Evolutionary conservation across 805 yeast species (phyloP).

Genomic region (Candida nitratophila): DNA sequence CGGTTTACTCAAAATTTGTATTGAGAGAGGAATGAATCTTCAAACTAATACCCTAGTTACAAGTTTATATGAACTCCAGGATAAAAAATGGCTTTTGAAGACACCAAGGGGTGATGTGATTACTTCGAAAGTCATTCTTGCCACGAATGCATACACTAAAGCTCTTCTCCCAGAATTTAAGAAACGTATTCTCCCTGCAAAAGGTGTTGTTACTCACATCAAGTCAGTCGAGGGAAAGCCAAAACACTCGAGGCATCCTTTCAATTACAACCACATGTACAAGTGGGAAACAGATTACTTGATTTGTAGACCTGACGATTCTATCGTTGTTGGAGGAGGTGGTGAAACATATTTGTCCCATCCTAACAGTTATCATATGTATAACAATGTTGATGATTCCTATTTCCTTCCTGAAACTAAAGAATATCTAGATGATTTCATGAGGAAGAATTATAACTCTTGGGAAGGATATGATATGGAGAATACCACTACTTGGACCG

Average conservation of each 20-base stretch:
- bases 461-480: slow-evolving; percentile 24
- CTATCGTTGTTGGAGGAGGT: slow-evolving; percentile 30
- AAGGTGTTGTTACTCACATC: slow-evolving; percentile 26
- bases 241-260: not conserved
- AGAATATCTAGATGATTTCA: slow-evolving; percentile 21
- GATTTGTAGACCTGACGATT: slow-evolving; percentile 32
- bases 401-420: slow-evolving; percentile 18
- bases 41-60: slow-evolving; percentile 33
- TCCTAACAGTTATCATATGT: not conserved
- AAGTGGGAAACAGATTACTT: slow-evolving; percentile 20
- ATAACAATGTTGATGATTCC: slow-evolving; percentile 26
- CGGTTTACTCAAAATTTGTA: slow-evolving; percentile 24
- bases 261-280: not conserved
- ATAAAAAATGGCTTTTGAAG: slow-evolving; percentile 23
- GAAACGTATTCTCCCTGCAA: slow-evolving; percentile 28
- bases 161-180: slow-evolving; percentile 19
- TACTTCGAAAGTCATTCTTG: slow-evolving; percentile 29
- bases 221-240: not conserved
- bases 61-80: slow-evolving; percentile 11
- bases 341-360: slow-evolving; percentile 20
- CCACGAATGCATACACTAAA: slow-evolving; percentile 30
- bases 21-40: slow-evolving; percentile 30
- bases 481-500: slow-evolving; percentile 32
- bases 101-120: slow-evolving; percentile 22
- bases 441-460: slow-evolving; percentile 21